A percentile compares a stretch with the other conserved stretches of the same genome.
phyloP scores from a whole-genome alignment of 2,329 filamentous ascomycete genomes.

The Sporothrix curviconia region DNA sequence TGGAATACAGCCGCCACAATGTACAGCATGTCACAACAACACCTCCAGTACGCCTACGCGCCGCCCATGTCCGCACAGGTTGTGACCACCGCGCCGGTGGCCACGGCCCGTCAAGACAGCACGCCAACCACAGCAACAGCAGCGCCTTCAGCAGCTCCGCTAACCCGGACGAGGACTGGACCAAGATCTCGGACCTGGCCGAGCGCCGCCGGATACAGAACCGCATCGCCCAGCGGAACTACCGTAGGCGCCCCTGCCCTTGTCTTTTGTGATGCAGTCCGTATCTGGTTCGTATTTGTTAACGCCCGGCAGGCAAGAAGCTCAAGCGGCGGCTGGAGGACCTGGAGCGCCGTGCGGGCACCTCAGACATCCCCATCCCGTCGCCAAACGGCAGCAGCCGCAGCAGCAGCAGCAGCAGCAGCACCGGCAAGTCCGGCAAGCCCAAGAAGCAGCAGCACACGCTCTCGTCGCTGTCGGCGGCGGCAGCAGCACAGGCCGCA shows the following conservation, averaged over 20 bases:
- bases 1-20: constrained; percentile 24
- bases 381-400: constrained; percentile 2
- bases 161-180: constrained; percentile 97
- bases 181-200: constrained; percentile 94
- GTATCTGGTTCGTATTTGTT: too few relatives aligned
- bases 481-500: constrained; percentile 20
- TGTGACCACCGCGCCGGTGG: constrained; percentile 23
- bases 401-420: constrained; percentile 19
- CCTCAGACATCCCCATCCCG: constrained; percentile 23
- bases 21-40: constrained; percentile 38
- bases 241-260: constrained; percentile 55
- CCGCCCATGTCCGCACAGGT: constrained; percentile 25
- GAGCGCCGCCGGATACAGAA: constrained; percentile 94
- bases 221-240: constrained; percentile 94
- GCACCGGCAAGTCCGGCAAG: constrained; percentile 5
- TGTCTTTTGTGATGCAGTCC: not conserved
- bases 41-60: constrained; percentile 32
- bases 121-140: constrained; percentile 70
- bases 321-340: constrained; percentile 84
- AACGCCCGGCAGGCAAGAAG: constrained; percentile 64
- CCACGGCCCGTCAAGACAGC: constrained; percentile 51
- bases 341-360: constrained; percentile 68
- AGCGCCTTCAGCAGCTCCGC: constrained; percentile 92
- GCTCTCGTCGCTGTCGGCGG: constrained; percentile 18
- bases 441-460: constrained; percentile 38